Percentiles rank a stretch among this genome's conserved stretches.
These are phyloP conservation scores for Claviceps purpurea DNA, from an alignment of 2,329 filamentous ascomycete species.

Conservation along the genomic window DNA sequence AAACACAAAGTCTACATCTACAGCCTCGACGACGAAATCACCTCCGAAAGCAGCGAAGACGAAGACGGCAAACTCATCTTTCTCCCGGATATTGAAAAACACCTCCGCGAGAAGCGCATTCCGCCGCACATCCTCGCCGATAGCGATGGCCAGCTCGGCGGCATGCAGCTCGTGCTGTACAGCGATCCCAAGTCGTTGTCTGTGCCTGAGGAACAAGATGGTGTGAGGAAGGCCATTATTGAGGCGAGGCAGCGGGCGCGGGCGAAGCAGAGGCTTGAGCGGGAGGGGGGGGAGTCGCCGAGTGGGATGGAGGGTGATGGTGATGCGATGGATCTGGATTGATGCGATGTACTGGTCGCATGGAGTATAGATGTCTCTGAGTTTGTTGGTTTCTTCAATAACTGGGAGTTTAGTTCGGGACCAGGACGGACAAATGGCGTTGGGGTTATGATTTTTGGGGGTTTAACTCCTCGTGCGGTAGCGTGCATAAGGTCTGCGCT, in stretches of 20 bases:
- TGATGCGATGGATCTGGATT: slow-evolving; percentile 58
- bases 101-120: slow-evolving; percentile 58
- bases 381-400: neutral
- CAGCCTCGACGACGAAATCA: slow-evolving; percentile 78
- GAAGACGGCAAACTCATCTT: slow-evolving; percentile 56
- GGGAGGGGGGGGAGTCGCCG: slow-evolving; percentile 13
- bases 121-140: slow-evolving; percentile 51
- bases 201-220: slow-evolving; percentile 61
- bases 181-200: slow-evolving; percentile 63
- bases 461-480: too few species aligned
- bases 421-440: too few species aligned
- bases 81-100: slow-evolving; percentile 74
- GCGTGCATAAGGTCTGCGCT: too few species aligned
- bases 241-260: slow-evolving; percentile 60
- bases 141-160: slow-evolving; percentile 39
- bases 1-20: slow-evolving; percentile 83
- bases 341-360: slow-evolving; percentile 5
- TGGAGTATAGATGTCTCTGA: too few species aligned
- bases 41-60: slow-evolving; percentile 28
- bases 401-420: too few species aligned
- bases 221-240: slow-evolving; percentile 69
- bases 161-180: slow-evolving; percentile 74
- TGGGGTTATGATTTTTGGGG: too few species aligned
- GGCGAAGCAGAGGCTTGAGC: slow-evolving; percentile 37
- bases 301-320: slow-evolving; percentile 15